Evolutionary conservation across 345 rosid species (phyloP).

Genomic region (Microcos paniculata): DNA sequence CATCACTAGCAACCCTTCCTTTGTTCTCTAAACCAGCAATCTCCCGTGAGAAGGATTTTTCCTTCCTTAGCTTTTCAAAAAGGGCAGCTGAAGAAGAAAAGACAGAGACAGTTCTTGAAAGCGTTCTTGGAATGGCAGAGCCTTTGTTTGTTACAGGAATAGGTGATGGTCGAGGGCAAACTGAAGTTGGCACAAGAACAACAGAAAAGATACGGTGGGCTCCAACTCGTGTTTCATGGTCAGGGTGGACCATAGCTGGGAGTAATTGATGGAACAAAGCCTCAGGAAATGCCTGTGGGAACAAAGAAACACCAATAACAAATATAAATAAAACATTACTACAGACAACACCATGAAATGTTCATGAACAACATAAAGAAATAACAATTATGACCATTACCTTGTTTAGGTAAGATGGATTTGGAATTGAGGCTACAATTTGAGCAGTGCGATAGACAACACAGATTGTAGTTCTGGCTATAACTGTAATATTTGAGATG

Average conservation of each 20-base stretch:
- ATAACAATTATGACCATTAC: conserved; percentile 31
- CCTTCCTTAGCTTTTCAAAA: conserved; percentile 79
- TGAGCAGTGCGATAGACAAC: conserved; percentile 94
- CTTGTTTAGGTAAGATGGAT: conserved; percentile 80
- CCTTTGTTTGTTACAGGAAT: conserved; percentile 47
- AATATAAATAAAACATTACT: conserved; percentile 6
- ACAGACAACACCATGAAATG: conserved; percentile 7
- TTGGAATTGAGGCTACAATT: conserved; percentile 82
- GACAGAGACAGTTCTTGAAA: conserved; percentile 91
- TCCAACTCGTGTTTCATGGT: conserved; percentile 83
- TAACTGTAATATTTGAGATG: conserved; percentile 67
- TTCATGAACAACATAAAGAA: background rate
- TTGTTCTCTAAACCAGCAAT: conserved; percentile 34
- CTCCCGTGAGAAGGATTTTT: conserved; percentile 42
- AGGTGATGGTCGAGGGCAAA: conserved; percentile 26
- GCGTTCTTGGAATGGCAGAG: conserved; percentile 61
- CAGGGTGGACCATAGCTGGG: conserved; percentile 95
- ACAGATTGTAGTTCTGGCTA: conserved; percentile 73
- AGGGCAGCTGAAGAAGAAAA: conserved; percentile 99
- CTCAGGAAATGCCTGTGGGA: conserved; percentile 82
- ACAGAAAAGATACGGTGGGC: conserved; percentile 83
- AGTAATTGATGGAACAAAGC: conserved; percentile 93
- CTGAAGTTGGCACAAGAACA: conserved; percentile 39
- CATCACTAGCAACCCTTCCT: conserved; percentile 31
- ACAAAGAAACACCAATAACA: conserved; percentile 15